Conservation (phyloP, 495 filamentous ascomycete species). For the Talaromyces borbonicus region DNA sequence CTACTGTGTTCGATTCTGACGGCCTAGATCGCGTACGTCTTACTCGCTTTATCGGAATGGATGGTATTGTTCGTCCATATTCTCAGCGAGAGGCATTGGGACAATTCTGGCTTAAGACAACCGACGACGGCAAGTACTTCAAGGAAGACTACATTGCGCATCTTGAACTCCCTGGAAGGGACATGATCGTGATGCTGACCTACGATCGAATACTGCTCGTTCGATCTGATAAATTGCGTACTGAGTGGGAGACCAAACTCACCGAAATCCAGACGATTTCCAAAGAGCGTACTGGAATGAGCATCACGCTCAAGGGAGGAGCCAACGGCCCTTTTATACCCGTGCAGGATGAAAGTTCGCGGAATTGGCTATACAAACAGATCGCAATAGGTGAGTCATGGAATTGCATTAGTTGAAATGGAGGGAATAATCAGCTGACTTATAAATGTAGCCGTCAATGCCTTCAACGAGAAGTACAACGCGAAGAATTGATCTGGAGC, state of each 20-base stretch:
- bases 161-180: constrained; percentile 78
- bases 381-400: constrained; percentile 44
- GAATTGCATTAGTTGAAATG: neutral
- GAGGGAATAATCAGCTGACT: neutral
- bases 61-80: constrained; percentile 92
- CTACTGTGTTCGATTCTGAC: constrained; percentile 91
- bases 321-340: constrained; percentile 94
- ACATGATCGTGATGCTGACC: constrained; percentile 92
- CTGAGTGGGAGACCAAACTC: constrained; percentile 90
- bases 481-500: constrained; percentile 35
- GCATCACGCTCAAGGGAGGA: constrained; percentile 75
- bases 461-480: constrained; percentile 62
- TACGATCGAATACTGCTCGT: constrained; percentile 89
- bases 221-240: constrained; percentile 68
- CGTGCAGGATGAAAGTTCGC: constrained; percentile 73
- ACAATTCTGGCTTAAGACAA: constrained; percentile 97
- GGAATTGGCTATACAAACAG: constrained; percentile 79
- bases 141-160: constrained; percentile 96
- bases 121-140: constrained; percentile 95
- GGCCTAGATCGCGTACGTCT: constrained; percentile 90
- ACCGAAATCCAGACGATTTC: constrained; percentile 95
- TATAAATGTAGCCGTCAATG: constrained; percentile 45
- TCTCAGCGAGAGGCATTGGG: constrained; percentile 92
- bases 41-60: constrained; percentile 80
- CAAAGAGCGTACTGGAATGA: constrained; percentile 92